Base-by-base conservation (phyloP, 352 stramenopile genomes). In the Phytophthora pinifolia region DNA sequence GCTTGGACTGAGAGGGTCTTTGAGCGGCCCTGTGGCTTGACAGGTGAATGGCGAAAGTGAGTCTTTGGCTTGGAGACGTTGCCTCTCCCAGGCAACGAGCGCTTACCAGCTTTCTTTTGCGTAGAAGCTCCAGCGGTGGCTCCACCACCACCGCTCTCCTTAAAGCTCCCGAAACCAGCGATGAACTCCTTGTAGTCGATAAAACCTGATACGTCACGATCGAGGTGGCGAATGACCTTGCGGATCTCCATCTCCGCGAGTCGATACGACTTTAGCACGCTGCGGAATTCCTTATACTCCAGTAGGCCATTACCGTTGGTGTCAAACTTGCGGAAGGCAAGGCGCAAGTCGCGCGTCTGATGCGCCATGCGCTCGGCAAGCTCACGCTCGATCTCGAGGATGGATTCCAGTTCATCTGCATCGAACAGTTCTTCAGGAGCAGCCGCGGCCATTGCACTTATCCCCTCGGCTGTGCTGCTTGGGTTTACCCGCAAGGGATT, bases 111-210 rank as follows among this genome's bases (percentile, higher is more conserved):
- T 59, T 62, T 50, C 53, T 54, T 61, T 53, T 56, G 36, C 55
- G 64, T 17, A 31, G 46, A 54, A 10, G 36, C 45, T 9, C 29
- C 50, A n/a, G 50, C 46, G 10, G 44, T 41, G 17, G 52, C n/a
- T n/a, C n/a, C 48, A 0, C 22, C 31, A 32, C 63, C 61, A 32
- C 55, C 54, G 6, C 50, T 62, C 14, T 78, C 70, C 25, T 68
- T 70, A 0, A 58, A 44, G 4, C 59, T 12, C 1, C 65, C 46
- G 31, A 89, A 85, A 3, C 66, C 70, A 13, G 74, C 48, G 34
- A 86, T 74, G 47, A 89, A 89, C 45, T 85, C 68, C 29, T 79
- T 79, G 48, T 89, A 89, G 55, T 89, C 79, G 39, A 89, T 89
- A 18, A 75, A 89, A 0, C 79, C 79, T 0, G 75, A 88, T 9